A percentile compares a stretch with the other conserved stretches of the same genome.
Evolutionary conservation across 495 filamentous ascomycete species (phyloP).

Genomic region (Penicillium ochrochloron): DNA sequence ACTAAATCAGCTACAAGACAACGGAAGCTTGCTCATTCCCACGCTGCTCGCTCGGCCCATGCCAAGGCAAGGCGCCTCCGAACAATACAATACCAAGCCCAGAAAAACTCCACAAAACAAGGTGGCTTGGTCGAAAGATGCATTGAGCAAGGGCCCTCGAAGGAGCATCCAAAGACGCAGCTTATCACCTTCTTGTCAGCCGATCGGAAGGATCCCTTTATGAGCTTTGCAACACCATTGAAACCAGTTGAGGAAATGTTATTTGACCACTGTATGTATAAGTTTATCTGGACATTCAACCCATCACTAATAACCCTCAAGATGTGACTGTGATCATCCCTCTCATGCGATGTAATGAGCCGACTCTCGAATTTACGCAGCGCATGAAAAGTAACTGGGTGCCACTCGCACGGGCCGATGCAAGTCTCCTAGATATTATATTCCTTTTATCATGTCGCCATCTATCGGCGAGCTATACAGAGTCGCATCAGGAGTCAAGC

Average conservation of each 20-base stretch:
- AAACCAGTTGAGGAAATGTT: slow-evolving; percentile 18
- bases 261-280: slow-evolving; percentile 24
- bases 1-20: slow-evolving; percentile 35
- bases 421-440: slow-evolving; percentile 18
- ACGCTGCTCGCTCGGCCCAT: slow-evolving; percentile 30
- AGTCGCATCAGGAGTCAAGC: slow-evolving; percentile 6
- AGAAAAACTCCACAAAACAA: slow-evolving; percentile 10
- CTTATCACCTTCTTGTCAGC: slow-evolving; percentile 8
- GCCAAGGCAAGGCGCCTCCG: slow-evolving; percentile 28
- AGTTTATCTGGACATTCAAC: no score
- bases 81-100: slow-evolving; percentile 29
- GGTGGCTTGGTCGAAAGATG: not conserved
- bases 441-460: slow-evolving; percentile 20
- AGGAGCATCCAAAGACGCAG: not conserved
- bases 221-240: slow-evolving; percentile 15
- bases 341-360: slow-evolving; percentile 27
- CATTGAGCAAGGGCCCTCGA: not conserved
- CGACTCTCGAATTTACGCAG: slow-evolving; percentile 11
- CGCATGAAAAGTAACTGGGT: slow-evolving; percentile 19
- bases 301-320: not conserved
- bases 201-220: slow-evolving; percentile 20
- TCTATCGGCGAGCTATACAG: slow-evolving; percentile 11
- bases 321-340: slow-evolving; percentile 25
- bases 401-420: slow-evolving; percentile 15
- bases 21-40: slow-evolving; percentile 33